Base-by-base conservation (phyloP, 1,284 basidiomycete species). In the Leccinum holopus region DNA sequence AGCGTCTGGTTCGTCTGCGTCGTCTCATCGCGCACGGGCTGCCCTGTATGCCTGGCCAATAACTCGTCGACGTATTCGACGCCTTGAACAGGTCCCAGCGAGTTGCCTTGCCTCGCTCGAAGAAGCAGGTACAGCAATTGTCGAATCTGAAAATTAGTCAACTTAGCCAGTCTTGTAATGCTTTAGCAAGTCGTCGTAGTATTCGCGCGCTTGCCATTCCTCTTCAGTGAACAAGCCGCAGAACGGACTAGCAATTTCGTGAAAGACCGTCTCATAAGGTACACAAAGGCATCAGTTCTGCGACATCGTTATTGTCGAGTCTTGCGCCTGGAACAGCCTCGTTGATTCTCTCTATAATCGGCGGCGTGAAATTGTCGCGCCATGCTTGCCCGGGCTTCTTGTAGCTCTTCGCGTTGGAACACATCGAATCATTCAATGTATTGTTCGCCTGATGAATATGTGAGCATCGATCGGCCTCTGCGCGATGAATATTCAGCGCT, bases 11-110 rank as follows among this genome's bases (percentile, higher is more conserved):
- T 95, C 9, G 90, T 92, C 68, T 90, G 88, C 0, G 93, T 94
- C 0, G 93, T 94, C 61, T 79, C 67, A 74, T 95, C 92, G 37
- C 70, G 72, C 6, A 91, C 88, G 1, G 85, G 81, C 14, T 76
- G 73, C 16, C 81, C 80, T 0, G 87, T 91, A 39, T 95, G 81
- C 18, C 94, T 85, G 0, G 92, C 91, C n/a, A 95, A 75, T 25
- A 96, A 84, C 75, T 95, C 93, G 72, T 94, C 94, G 68, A 92
- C 79, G 70, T 90, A 95, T 10, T 93, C 94, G 12, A 94, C 88
- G 55, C 90, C 91, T 72, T 92, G 90, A 1, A 91, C 84, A 8
- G 79, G 85, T 0, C 91, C 91, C 5, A 92, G 77, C 1, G 75
- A 67, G 66, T 86, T 83, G 6, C 90, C 90, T 66, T 90, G 86